These are phyloP conservation scores for Pyrus betulifolia DNA, from an alignment of 306 rosid species.

Conservation along the genomic window DNA sequence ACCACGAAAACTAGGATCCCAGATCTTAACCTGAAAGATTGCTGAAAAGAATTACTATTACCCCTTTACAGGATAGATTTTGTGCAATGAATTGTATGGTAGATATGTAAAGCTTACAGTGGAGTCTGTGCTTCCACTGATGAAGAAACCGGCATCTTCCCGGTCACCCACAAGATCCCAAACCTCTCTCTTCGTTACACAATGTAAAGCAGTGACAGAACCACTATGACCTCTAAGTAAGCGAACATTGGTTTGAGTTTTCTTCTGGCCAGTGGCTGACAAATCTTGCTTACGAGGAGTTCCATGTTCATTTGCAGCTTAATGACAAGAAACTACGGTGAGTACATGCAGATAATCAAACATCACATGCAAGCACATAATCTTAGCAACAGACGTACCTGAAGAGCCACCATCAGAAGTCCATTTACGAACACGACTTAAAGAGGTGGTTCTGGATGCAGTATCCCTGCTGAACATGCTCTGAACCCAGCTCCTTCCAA, in stretches of 20 bases:
- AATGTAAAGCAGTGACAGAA: constrained; percentile 86
- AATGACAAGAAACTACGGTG: constrained; percentile 5
- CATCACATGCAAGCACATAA: constrained; percentile 1
- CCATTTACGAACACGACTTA: constrained; percentile 82
- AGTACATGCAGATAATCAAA: constrained; percentile 6
- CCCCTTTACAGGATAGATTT: constrained; percentile 11
- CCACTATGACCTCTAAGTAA: constrained; percentile 95
- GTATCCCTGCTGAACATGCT: constrained; percentile 92
- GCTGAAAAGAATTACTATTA: constrained; percentile 16
- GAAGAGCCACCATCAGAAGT: constrained; percentile 67
- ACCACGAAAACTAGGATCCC: constrained; percentile 99
- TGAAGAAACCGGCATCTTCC: constrained; percentile 97
- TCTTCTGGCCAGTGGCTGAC: constrained; percentile 71
- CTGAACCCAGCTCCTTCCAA: constrained; percentile 97
- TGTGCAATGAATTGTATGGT: constrained; percentile 8
- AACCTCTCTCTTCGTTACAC: constrained; percentile 95
- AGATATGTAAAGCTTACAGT: constrained; percentile 45
- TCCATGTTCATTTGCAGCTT: constrained; percentile 54
- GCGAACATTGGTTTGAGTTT: constrained; percentile 87
- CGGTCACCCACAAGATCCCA: constrained; percentile 99
- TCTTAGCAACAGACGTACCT: constrained; percentile 28
- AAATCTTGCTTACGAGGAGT: constrained; percentile 69
- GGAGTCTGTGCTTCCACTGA: constrained; percentile 97
- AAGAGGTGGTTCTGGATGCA: constrained; percentile 66
- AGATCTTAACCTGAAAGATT: constrained; percentile 76